Evolutionary conservation across 768 basidiomycete species (phyloP), one percentile per base, ranked within the genome.

Genomic region (Boletus insuetus): DNA sequence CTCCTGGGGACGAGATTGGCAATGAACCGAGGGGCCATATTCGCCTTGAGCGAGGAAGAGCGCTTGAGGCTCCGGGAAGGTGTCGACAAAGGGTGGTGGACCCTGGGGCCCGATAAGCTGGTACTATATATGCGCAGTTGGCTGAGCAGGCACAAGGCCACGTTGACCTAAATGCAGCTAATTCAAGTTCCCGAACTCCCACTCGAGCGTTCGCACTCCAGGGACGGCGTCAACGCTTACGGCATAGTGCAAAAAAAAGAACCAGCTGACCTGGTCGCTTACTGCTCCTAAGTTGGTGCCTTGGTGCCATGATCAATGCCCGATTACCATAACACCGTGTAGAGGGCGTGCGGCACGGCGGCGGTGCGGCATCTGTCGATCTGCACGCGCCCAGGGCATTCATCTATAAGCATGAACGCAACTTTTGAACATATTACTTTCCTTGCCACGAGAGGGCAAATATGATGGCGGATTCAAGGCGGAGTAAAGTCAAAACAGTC

Each of bases 1-100:
- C 74, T 75, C 53, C 63, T 74, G 20, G 83, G 83, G 44, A 83
- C 47, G 60, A 84, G 67, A 69, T 74, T 82, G 54, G 60, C 66
- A 22, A 82, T 52, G 58, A 84, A 84, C 32, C 32, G 59, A 11
- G 64, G 67, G 19, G 51, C 46, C 64, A 67, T 67, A 2, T 14
- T 22, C 26, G 42, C 43, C 53, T 34, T 22, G 4, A 31, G n/a
- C 2, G 41, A 40, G 38, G 43, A 14, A 31, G 34, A 11, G n/a
- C 14, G 37, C 6, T n/a, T 38, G 24, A 42, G 37, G 49, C 48
- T 45, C 35, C 20, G n/a, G 26, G 34, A 10, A 11, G 39, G 39
- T 49, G 43, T 45, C 37, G 44, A 24, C 26, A 43, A n/a, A 31
- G 17, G n/a, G 5, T 17, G 17, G 22, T 17, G 17, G 29, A 5